These are phyloP conservation scores for Wickerhamomyces silvicola DNA, from an alignment of 805 yeast genomes.

Conservation along the genomic window DNA sequence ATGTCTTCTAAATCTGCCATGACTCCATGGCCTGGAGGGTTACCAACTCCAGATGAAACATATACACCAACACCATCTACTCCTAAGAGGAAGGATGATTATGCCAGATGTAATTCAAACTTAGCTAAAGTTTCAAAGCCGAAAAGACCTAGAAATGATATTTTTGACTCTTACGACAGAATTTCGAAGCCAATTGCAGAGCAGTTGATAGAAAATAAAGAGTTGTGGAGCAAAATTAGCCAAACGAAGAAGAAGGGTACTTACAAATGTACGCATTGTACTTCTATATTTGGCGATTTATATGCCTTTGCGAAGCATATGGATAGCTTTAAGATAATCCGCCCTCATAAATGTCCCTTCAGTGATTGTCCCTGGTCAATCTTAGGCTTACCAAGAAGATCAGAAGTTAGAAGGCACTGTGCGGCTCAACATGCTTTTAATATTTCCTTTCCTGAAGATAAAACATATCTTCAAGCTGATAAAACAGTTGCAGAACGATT, in stretches of 20 bases:
- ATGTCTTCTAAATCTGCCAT: too few species aligned
- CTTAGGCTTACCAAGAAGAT: constrained; percentile 41
- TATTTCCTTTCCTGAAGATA: constrained; percentile 3
- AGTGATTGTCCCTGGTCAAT: constrained; percentile 42
- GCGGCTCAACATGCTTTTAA: constrained; percentile 34
- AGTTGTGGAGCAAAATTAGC: constrained; percentile 21
- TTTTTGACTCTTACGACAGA: background rate
- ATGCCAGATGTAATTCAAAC: too few species aligned
- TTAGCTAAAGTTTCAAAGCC: too few species aligned
- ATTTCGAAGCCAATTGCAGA: constrained; percentile 10
- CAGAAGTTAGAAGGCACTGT: constrained; percentile 45
- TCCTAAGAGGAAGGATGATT: too few species aligned
- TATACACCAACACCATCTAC: too few species aligned
- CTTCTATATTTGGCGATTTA: constrained; percentile 31
- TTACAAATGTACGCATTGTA: constrained; percentile 43
- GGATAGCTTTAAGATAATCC: constrained; percentile 31
- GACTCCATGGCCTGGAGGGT: too few species aligned
- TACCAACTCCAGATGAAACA: background rate
- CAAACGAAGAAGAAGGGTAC: constrained; percentile 35
- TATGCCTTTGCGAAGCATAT: constrained; percentile 36
- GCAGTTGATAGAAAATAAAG: constrained; percentile 23
- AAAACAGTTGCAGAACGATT: constrained; percentile 1
- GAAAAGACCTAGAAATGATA: background rate
- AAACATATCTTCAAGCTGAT: background rate
- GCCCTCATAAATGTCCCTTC: constrained; percentile 41